These are phyloP conservation scores for Cladosporium austrohemisphaericum DNA, from an alignment of 2,329 filamentous ascomycete species.

Conservation along the genomic window DNA sequence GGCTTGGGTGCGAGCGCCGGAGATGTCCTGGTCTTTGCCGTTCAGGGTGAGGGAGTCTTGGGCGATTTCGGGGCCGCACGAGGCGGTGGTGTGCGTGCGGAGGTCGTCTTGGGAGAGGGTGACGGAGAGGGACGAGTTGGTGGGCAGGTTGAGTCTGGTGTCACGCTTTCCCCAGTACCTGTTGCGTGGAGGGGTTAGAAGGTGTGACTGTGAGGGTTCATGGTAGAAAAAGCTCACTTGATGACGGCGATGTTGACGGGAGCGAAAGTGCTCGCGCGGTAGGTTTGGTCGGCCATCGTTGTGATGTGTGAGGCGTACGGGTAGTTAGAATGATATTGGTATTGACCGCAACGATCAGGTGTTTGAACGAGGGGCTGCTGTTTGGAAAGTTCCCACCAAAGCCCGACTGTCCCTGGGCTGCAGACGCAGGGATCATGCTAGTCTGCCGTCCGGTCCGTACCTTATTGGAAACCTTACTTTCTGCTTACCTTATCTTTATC, in stretches of 20 bases:
- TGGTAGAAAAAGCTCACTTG: slow-evolving; percentile 57
- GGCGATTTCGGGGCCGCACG: slow-evolving; percentile 71
- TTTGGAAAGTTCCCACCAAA: not conserved
- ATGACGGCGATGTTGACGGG: slow-evolving; percentile 98
- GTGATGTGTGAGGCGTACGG: not conserved
- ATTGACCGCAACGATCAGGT: too few species aligned
- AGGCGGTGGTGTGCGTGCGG: slow-evolving; percentile 91
- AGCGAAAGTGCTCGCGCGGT: slow-evolving; percentile 91
- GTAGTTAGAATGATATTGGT: too few species aligned
- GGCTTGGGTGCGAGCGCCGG: slow-evolving; percentile 85
- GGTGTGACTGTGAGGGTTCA: slow-evolving; percentile 21
- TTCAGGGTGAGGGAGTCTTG: slow-evolving; percentile 77
- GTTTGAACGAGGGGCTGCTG: not conserved
- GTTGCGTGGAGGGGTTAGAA: slow-evolving; percentile 18
- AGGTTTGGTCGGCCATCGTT: slow-evolving; percentile 54
- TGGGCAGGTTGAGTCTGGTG: slow-evolving; percentile 87
- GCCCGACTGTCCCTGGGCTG: too few species aligned
- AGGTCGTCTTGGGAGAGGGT: slow-evolving; percentile 92
- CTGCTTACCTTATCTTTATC: not conserved
- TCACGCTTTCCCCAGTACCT: slow-evolving; percentile 98
- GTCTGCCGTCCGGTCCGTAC: not conserved
- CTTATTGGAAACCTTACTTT: not conserved
- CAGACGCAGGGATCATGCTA: too few species aligned
- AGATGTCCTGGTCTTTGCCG: slow-evolving; percentile 74
- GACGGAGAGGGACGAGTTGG: slow-evolving; percentile 95